Evolutionary conservation across 2,329 filamentous ascomycete species (phyloP).

Genomic region (Fusarium mexicanum): DNA sequence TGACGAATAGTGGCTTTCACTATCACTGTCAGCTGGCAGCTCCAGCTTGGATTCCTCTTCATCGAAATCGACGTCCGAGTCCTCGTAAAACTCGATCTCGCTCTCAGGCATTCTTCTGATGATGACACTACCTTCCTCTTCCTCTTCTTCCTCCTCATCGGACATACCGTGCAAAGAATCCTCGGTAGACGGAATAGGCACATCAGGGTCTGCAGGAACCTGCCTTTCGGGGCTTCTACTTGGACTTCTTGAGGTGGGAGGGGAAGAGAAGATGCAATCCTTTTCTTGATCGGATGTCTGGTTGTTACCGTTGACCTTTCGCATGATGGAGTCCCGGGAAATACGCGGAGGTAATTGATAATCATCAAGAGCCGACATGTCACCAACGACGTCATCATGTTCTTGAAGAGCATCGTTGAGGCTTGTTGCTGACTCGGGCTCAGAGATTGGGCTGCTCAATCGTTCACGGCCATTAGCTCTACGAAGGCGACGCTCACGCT

Average conservation of each 20-base stretch:
- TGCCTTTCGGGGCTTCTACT: conserved; percentile 61
- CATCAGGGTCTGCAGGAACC: conserved; percentile 81
- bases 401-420: conserved; percentile 58
- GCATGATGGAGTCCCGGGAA: conserved; percentile 91
- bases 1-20: conserved; percentile 51
- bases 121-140: conserved; percentile 63
- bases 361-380: conserved; percentile 67
- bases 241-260: conserved; percentile 60
- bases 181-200: conserved; percentile 89
- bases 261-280: conserved; percentile 72
- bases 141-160: conserved; percentile 61
- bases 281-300: conserved; percentile 65
- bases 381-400: conserved; percentile 68
- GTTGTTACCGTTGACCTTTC: conserved; percentile 79
- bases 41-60: conserved; percentile 72
- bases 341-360: conserved; percentile 80
- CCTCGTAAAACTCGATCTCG: conserved; percentile 69
- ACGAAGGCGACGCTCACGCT: conserved; percentile 75
- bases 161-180: conserved; percentile 64
- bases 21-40: conserved; percentile 56
- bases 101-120: conserved; percentile 74
- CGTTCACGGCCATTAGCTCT: conserved; percentile 65
- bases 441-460: conserved; percentile 55
- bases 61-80: conserved; percentile 49
- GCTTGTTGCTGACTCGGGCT: conserved; percentile 49